phyloP scores from a whole-genome alignment of 2,329 filamentous ascomycete genomes.

The Aureobasidium sp. region DNA sequence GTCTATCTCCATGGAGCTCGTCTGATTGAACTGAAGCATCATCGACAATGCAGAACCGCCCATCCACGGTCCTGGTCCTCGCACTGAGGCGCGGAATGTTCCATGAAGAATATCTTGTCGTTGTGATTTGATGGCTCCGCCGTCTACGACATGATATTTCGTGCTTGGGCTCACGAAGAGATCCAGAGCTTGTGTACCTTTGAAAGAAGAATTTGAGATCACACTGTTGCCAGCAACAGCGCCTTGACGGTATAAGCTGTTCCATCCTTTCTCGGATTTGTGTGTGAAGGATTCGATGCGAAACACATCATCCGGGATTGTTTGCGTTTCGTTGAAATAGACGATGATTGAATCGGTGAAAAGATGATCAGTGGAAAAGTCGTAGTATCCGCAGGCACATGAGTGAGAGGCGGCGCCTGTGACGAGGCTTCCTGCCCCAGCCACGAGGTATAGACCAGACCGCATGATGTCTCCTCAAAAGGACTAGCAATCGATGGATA shows the following conservation, averaged over 20 bases:
- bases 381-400: constrained; percentile 43
- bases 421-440: neutral
- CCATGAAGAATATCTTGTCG: constrained; percentile 44
- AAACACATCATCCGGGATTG: constrained; percentile 30
- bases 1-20: constrained; percentile 38
- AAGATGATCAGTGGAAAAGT: constrained; percentile 32
- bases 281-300: constrained; percentile 36
- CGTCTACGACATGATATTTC: constrained; percentile 36
- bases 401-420: neutral
- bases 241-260: constrained; percentile 38
- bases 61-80: constrained; percentile 15
- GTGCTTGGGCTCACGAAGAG: constrained; percentile 10
- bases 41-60: constrained; percentile 41
- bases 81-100: constrained; percentile 39
- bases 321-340: constrained; percentile 45
- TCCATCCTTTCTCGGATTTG: constrained; percentile 43
- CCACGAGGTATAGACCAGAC: neutral
- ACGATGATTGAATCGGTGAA: constrained; percentile 44
- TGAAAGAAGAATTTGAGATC: constrained; percentile 24
- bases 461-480: neutral
- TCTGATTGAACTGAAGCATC: constrained; percentile 40
- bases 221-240: constrained; percentile 35
- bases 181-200: neutral
- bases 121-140: constrained; percentile 36
- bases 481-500: neutral